Evolutionary conservation across 2,329 filamentous ascomycete species (phyloP).

Genomic region (Aureobasidium lini): DNA sequence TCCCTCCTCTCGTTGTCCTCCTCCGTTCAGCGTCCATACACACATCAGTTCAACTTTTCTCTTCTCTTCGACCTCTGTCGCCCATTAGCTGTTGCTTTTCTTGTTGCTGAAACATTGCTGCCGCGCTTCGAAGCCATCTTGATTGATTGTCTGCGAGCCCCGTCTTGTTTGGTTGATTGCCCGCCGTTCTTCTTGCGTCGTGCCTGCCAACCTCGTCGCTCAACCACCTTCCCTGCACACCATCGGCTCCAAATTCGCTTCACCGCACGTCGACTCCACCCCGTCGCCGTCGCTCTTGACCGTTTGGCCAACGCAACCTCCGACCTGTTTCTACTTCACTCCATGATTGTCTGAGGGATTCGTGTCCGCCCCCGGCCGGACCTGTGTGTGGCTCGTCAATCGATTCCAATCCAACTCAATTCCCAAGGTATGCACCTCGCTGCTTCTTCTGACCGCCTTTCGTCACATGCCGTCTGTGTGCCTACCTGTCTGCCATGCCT

Average conservation of each 20-base stretch:
- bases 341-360: conserved; percentile 10
- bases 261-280: neutral
- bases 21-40: conserved; percentile 5
- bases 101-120: neutral
- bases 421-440: conserved; percentile 7
- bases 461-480: neutral
- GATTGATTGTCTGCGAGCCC: conserved; percentile 9
- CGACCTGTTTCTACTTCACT: neutral
- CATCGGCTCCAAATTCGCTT: neutral
- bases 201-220: neutral
- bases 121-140: neutral
- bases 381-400: conserved; percentile 13
- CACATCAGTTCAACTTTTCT: conserved; percentile 1
- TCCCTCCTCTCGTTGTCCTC: conserved; percentile 5
- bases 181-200: conserved; percentile 1
- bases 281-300: neutral
- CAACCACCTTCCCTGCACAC: conserved; percentile 3
- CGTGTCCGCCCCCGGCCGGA: conserved; percentile 13
- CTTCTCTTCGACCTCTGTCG: conserved; percentile 4
- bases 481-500: neutral
- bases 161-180: neutral
- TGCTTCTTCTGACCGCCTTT: conserved; percentile 4
- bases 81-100: conserved; percentile 4
- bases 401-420: conserved; percentile 2
- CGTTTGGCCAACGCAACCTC: neutral